Percentiles rank a stretch among this genome's conserved stretches.
Evolutionary conservation across 176 grass and related monocot species (phyloP).

Genomic region (Oryza australiensis): DNA sequence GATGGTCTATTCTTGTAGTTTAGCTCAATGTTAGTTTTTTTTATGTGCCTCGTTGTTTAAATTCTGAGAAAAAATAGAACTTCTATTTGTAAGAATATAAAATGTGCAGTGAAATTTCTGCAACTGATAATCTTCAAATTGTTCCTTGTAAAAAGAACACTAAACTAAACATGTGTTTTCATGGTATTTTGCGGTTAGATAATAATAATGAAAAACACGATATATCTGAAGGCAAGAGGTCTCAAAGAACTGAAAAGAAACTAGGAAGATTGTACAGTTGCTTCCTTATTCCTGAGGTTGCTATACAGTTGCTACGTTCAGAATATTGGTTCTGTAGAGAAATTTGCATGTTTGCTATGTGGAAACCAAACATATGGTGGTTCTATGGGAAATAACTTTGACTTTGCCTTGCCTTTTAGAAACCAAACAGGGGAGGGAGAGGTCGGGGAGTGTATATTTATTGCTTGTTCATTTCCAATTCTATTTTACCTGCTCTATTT

Average conservation of each 20-base stretch:
- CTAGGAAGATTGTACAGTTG: not conserved
- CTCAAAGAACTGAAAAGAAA: not conserved
- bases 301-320: not conserved
- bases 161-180: not conserved
- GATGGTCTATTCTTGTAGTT: constrained; percentile 22
- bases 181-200: constrained; percentile 17
- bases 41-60: not conserved
- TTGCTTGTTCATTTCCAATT: not conserved
- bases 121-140: not conserved
- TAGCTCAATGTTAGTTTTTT: constrained; percentile 10
- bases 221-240: not conserved
- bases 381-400: not conserved
- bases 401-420: constrained; percentile 12
- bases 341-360: constrained; percentile 7
- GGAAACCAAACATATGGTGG: constrained; percentile 8
- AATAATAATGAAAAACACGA: not conserved
- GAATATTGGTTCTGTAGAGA: constrained; percentile 11
- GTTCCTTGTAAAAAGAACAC: not conserved
- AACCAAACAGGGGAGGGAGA: constrained; percentile 22
- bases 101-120: not conserved
- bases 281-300: constrained; percentile 22
- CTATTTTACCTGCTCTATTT: constrained; percentile 5
- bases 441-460: not conserved
- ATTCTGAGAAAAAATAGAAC: constrained; percentile 7
- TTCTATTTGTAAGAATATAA: not conserved